Evolutionary conservation across 331 rosid genomes (phyloP), one percentile per base, ranked within the genome.

Genomic region (Pyracantha coccinea): DNA sequence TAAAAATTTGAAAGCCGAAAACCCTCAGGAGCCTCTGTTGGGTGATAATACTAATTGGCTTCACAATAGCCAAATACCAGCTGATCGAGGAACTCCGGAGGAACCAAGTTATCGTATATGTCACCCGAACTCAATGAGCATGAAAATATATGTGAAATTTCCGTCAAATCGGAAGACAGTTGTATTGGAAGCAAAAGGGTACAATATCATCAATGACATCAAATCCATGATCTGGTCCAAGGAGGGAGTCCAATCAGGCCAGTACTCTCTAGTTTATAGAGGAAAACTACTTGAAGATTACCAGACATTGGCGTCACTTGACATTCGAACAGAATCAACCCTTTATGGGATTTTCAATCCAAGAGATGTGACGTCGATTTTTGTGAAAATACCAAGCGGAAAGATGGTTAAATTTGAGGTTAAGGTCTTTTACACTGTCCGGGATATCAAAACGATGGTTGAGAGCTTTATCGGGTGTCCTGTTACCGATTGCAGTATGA

Each of bases 381-480:
- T 72, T 78, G 77, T 78, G 61, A 64, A 67, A 65, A 72, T 33
- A 25, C 60, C 59, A 19, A 55, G 50, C 28, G 82, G 77, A 31
- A 59, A 41, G 77, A 33, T 27, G 5, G 57, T 53, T 10, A 28
- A 33, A 24, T 19, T 75, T 66, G 73, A 75, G 57, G 73, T 75
- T 66, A 65, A 75, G 44, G 20, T 66, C 55, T 24, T 75, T 66
- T 75, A 75, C 66, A 54, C 66, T 4, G n/a, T 66, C 21, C 17
- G 7, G n/a, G 73, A 66, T 75, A 72, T 75, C 44, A 75, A 75
- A 27, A 41, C 23, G 6, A 52, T 75, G 11, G 72, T 66, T 35
- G 79, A 75, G 66, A 75, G 79, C 58, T 66, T 15, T 8, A 55
- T 57, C 38, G 80, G 74, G 31, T 76, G 80, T 38, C 28, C 79